phyloP scores from a whole-genome alignment of 192 early-diverging fungal genomes.

The Pilaira anomala region DNA sequence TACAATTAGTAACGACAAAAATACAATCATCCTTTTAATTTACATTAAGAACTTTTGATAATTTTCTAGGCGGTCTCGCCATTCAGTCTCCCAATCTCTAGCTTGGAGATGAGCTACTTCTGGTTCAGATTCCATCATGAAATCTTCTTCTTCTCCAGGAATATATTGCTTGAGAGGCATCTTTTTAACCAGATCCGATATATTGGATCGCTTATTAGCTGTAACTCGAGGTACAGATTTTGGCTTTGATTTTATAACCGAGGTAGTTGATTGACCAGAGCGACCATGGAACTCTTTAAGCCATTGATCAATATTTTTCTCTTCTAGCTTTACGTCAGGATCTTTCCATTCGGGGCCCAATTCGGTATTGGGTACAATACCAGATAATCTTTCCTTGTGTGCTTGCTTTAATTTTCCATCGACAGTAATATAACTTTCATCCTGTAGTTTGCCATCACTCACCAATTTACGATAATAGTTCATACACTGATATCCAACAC shows the following conservation, averaged over 20 bases:
- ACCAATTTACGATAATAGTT: constrained; percentile 54
- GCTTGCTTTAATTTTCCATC: constrained; percentile 50
- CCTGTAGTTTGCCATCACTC: constrained; percentile 38
- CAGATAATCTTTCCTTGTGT: constrained; percentile 38
- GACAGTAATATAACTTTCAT: constrained; percentile 47
- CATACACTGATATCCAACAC: constrained; percentile 60
- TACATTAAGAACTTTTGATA: constrained; percentile 33
- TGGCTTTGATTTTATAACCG: constrained; percentile 1
- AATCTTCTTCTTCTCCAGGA: background rate
- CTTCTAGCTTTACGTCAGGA: constrained; percentile 44
- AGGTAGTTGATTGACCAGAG: constrained; percentile 2
- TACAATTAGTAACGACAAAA: background rate
- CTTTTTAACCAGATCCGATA: constrained; percentile 8
- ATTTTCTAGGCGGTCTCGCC: constrained; percentile 18
- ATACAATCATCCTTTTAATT: background rate
- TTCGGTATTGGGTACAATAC: constrained; percentile 21
- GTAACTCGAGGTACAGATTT: too few relatives aligned
- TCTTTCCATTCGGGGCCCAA: constrained; percentile 50
- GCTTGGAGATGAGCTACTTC: constrained; percentile 15
- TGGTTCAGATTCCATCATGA: constrained; percentile 8
- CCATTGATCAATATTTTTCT: constrained; percentile 47
- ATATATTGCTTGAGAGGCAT: background rate
- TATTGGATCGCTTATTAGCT: background rate
- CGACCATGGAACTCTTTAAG: constrained; percentile 46
- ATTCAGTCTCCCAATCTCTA: constrained; percentile 23